These are phyloP conservation scores for Mycena haematopus DNA, from an alignment of 768 basidiomycete species.

Conservation along the genomic window DNA sequence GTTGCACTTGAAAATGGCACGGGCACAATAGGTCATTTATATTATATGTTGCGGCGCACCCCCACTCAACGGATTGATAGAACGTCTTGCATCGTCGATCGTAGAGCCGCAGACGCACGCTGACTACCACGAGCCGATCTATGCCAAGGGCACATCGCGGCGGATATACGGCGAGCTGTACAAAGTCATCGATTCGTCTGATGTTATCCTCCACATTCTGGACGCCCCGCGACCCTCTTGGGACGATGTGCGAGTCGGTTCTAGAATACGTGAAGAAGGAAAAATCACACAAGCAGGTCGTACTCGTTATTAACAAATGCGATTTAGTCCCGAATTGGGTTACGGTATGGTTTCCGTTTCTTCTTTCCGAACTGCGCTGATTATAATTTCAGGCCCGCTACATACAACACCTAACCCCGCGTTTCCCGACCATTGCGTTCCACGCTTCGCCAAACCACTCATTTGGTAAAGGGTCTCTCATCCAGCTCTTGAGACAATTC, in stretches of 20 bases:
- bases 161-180: constrained; percentile 98
- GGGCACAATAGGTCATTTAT: constrained; percentile 51
- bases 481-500: constrained; percentile 96
- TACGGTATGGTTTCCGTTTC: constrained; percentile 69
- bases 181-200: constrained; percentile 99
- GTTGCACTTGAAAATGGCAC: constrained; percentile 44
- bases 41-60: neutral
- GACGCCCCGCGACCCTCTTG: constrained; percentile 96
- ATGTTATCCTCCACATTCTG: constrained; percentile 93
- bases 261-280: constrained; percentile 94
- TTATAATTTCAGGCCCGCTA: constrained; percentile 76
- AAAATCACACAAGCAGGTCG: constrained; percentile 96
- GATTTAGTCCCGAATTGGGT: constrained; percentile 99
- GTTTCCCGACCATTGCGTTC: constrained; percentile 96
- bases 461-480: constrained; percentile 98
- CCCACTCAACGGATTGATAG: constrained; percentile 35
- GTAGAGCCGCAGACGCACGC: constrained; percentile 70
- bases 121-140: constrained; percentile 88
- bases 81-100: constrained; percentile 55
- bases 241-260: constrained; percentile 94
- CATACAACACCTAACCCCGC: constrained; percentile 92
- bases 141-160: constrained; percentile 92
- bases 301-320: constrained; percentile 97
- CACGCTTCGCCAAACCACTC: constrained; percentile 99
- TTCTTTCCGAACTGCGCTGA: constrained; percentile 12